These are phyloP conservation scores for Gossypium rotundifolium DNA, from an alignment of 345 rosid species.

Conservation along the genomic window DNA sequence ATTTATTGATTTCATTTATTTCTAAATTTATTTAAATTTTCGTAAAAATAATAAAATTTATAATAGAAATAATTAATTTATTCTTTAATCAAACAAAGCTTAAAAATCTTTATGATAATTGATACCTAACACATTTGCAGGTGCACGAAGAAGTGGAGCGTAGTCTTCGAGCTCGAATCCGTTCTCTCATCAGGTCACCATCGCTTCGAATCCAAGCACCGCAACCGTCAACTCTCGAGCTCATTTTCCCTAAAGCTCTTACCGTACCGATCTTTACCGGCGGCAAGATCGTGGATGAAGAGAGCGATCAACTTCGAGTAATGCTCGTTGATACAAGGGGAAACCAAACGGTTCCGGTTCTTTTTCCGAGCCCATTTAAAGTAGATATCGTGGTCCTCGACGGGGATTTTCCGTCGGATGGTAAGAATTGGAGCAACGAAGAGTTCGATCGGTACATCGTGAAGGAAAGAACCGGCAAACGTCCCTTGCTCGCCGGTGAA, in stretches of 20 bases:
- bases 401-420: conserved; percentile 60
- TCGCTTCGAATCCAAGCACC: conserved; percentile 41
- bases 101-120: too few species aligned
- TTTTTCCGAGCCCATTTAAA: conserved; percentile 44
- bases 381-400: conserved; percentile 69
- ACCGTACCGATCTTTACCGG: conserved; percentile 26
- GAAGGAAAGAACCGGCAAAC: conserved; percentile 70
- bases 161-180: conserved; percentile 30
- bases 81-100: too few species aligned
- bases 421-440: conserved; percentile 49
- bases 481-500: conserved; percentile 92
- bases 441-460: conserved; percentile 54
- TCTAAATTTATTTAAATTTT: too few species aligned
- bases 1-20: too few species aligned
- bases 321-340: conserved; percentile 35
- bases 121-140: conserved; percentile 23
- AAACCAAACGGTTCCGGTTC: background rate
- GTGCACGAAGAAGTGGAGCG: conserved; percentile 74
- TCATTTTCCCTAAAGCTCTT: conserved; percentile 29
- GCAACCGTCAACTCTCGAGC: conserved; percentile 36
- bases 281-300: conserved; percentile 49
- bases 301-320: conserved; percentile 46
- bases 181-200: conserved; percentile 34
- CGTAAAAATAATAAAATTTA: too few species aligned
- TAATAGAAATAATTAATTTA: too few species aligned